Percentiles rank a stretch among this genome's conserved stretches.
These are phyloP conservation scores for Schrenkiella parvula DNA, from an alignment of 345 rosid species.

Conservation along the genomic window DNA sequence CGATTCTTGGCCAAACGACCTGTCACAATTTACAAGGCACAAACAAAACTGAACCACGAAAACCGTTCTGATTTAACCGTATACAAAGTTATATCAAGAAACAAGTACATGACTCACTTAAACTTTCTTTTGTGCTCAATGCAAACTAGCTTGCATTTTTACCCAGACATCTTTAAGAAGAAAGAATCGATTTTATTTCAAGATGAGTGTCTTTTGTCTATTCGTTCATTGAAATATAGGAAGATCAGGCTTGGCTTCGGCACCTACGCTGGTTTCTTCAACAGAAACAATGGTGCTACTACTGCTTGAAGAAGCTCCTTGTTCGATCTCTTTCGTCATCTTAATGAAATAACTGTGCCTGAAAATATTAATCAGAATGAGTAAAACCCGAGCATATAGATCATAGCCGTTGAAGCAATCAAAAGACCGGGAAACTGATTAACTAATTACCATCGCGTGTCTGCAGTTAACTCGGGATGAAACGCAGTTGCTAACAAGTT, in stretches of 20 bases:
- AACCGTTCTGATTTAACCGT: conserved; percentile 11
- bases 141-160: conserved; percentile 23
- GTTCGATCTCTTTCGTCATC: conserved; percentile 56
- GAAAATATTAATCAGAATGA: background rate
- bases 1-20: background rate
- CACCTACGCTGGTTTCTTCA: conserved; percentile 39
- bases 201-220: background rate
- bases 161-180: background rate
- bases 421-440: background rate
- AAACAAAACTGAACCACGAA: background rate
- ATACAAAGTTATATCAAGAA: conserved; percentile 8
- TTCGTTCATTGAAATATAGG: conserved; percentile 50
- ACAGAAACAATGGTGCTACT: conserved; percentile 39
- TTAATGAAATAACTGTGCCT: conserved; percentile 92
- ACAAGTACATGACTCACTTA: conserved; percentile 6
- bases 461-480: conserved; percentile 94
- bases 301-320: conserved; percentile 43
- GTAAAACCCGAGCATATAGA: background rate
- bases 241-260: conserved; percentile 58
- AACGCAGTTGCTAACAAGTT: conserved; percentile 88
- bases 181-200: conserved; percentile 26
- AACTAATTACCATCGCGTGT: conserved; percentile 70
- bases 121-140: background rate
- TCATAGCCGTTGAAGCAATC: background rate
- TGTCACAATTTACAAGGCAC: background rate